Evolutionary conservation across 352 stramenopile genomes (phyloP), one percentile per base, ranked within the genome.

Genomic region (Phytophthora cryptogea): DNA sequence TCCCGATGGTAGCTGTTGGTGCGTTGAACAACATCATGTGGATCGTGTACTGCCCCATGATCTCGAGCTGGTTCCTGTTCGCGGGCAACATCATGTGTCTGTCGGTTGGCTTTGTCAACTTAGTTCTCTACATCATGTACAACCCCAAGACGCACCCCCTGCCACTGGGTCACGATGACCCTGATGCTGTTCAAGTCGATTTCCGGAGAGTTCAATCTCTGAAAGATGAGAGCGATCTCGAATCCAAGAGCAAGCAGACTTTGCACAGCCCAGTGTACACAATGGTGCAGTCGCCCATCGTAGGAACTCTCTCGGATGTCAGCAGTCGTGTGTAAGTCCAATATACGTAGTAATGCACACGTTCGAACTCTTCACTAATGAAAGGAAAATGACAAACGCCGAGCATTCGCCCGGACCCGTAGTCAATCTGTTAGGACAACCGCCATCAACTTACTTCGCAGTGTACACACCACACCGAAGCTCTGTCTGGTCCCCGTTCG

Each of bases 11-110:
- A 30, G 40, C 43, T 11, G 51, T 55, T 0, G 70, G 70, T 28
- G 60, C 63, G 13, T 41, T 67, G 35, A 76, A 72, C 59, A 79
- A 72, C 51, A 32, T 59, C 37, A 66, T 76, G 51, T 76, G 70
- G 70, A 66, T 71, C 42, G 48, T 73, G 10, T 78, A 78, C 40
- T 58, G 47, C 43, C 62, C 63, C 9, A 67, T 75, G 66, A 59
- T 70, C 28, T 36, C 16, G 51, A 70, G 59, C 28, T 78, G 70
- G 70, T 78, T 78, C 57, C 46, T 78, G 7, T 72, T 75, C 32
- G 57, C 39, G 14, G 46, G 41, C 47, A 70, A 76, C 44, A 52
- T 40, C 2, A 27, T 67, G 35, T 72, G 58, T 60, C 45, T 76
- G 20, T 13, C 66, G 8, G n/a, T 76, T 8, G 59, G 56, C 31